These are phyloP conservation scores for Lactarius hatsudake DNA, from an alignment of 768 basidiomycete species.

Conservation along the genomic window DNA sequence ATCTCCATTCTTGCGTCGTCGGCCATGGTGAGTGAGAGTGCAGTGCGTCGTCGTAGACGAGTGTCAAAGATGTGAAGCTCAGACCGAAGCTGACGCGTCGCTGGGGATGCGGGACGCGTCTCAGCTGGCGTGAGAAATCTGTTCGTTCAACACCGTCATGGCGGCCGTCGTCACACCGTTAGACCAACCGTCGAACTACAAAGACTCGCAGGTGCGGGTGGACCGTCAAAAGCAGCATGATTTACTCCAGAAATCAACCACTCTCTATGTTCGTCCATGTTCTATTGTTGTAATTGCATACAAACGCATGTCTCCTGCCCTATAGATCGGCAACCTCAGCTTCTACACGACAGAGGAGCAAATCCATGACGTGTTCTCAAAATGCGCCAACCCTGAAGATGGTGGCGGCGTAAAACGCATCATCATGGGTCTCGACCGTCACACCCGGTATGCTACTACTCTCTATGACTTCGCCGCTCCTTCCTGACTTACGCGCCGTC, in stretches of 20 bases:
- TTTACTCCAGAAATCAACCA: conserved; percentile 77
- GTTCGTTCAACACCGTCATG: conserved; percentile 15
- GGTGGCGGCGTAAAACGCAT: conserved; percentile 90
- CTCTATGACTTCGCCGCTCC: not conserved
- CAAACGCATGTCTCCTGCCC: conserved; percentile 10
- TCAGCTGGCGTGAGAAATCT: conserved; percentile 19
- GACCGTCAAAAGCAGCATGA: conserved; percentile 79
- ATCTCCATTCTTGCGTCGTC: conserved; percentile 85
- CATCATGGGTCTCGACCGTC: conserved; percentile 91
- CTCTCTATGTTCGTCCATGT: conserved; percentile 73
- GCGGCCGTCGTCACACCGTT: conserved; percentile 73
- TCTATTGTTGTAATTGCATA: not conserved
- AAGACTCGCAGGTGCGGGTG: conserved; percentile 83
- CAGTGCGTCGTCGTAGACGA: conserved; percentile 1
- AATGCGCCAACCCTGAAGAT: conserved; percentile 84
- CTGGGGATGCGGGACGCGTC: conserved; percentile 13
- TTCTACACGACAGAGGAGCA: conserved; percentile 96
- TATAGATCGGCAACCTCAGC: conserved; percentile 88
- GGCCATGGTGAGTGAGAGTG: conserved; percentile 50
- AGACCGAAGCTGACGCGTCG: conserved; percentile 25
- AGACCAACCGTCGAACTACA: conserved; percentile 96
- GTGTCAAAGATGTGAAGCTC: not conserved
- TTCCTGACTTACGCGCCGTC: conserved; percentile 13
- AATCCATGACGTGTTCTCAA: conserved; percentile 89
- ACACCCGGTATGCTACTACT: conserved; percentile 59